Conservation (phyloP, 352 stramenopile genomes). For the Globisporangium lucens region DNA sequence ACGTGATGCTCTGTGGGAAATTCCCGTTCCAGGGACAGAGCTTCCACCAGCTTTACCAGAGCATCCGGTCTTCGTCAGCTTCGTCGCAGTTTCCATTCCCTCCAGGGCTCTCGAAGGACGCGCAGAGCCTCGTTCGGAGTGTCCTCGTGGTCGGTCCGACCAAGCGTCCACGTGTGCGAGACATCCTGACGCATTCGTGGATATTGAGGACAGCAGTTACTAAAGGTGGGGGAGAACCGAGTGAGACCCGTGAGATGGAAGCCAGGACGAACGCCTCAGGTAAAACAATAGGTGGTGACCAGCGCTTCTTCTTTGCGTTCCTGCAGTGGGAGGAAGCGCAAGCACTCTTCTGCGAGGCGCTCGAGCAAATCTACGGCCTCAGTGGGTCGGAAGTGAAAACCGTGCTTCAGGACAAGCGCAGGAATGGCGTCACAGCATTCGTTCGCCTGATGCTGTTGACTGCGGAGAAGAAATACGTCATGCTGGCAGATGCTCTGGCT, state of each 20-base stretch:
- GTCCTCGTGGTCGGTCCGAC: conserved; percentile 41
- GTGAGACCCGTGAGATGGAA: not conserved
- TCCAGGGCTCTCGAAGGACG: conserved; percentile 29
- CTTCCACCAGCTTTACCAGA: conserved; percentile 43
- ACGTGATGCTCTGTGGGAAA: conserved; percentile 39
- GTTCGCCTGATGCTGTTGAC: conserved; percentile 18
- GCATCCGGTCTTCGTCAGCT: conserved; percentile 19
- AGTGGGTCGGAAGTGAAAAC: not conserved
- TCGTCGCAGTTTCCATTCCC: conserved; percentile 17
- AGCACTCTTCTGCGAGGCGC: conserved; percentile 15
- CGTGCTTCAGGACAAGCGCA: conserved; percentile 6
- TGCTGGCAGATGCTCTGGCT: not conserved
- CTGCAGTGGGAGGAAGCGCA: conserved; percentile 19
- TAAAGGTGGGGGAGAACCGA: not conserved
- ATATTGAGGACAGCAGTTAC: not conserved
- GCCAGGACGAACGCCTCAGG: not conserved
- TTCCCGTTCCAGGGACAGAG: conserved; percentile 85
- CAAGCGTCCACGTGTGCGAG: conserved; percentile 32
- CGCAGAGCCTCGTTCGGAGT: conserved; percentile 39
- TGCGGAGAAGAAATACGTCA: conserved; percentile 12
- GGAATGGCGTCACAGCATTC: conserved; percentile 24
- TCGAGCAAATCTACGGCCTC: conserved; percentile 25
- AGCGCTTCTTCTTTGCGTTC: conserved; percentile 18
- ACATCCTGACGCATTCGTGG: conserved; percentile 44
- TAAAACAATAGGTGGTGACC: not conserved